phyloP scores from a whole-genome alignment of 2,329 filamentous ascomycete genomes.

The Teratosphaeriaceae sp. region DNA sequence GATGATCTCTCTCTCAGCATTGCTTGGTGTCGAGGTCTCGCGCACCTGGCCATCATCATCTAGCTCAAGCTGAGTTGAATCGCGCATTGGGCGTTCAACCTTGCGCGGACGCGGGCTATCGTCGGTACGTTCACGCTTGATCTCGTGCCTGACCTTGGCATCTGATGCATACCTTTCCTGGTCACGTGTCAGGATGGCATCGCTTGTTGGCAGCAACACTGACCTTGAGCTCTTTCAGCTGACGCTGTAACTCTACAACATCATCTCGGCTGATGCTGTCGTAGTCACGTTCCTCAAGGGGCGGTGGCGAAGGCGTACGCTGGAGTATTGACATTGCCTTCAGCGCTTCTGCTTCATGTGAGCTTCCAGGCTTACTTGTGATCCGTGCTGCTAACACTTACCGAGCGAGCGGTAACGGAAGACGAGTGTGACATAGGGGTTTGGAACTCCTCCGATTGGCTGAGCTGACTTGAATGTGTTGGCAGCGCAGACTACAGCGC shows the following conservation, averaged over 20 bases:
- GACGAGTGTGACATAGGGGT: constrained; percentile 11
- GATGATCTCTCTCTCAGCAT: constrained; percentile 9
- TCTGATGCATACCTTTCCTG: not conserved
- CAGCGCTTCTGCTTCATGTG: constrained; percentile 9
- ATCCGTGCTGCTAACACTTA: constrained; percentile 4
- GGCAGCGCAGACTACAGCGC: not conserved
- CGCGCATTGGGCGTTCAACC: constrained; percentile 7
- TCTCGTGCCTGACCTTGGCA: constrained; percentile 2
- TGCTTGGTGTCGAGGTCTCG: constrained; percentile 6
- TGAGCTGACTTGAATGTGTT: not conserved
- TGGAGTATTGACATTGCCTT: constrained; percentile 17
- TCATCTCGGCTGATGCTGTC: constrained; percentile 10
- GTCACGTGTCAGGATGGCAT: not conserved
- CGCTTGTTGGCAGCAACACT: not conserved
- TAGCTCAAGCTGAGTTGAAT: constrained; percentile 11
- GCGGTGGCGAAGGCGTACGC: constrained; percentile 16
- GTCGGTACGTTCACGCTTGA: constrained; percentile 16
- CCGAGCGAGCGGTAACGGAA: constrained; percentile 19
- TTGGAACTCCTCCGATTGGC: not conserved
- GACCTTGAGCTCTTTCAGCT: constrained; percentile 4
- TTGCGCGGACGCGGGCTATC: constrained; percentile 13
- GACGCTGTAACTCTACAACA: constrained; percentile 10
- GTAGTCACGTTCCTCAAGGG: constrained; percentile 13
- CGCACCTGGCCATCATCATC: constrained; percentile 10
- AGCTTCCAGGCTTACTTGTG: not conserved